Conservation (phyloP, 1,284 basidiomycete genomes). For the Ustilago vetiveriae region DNA sequence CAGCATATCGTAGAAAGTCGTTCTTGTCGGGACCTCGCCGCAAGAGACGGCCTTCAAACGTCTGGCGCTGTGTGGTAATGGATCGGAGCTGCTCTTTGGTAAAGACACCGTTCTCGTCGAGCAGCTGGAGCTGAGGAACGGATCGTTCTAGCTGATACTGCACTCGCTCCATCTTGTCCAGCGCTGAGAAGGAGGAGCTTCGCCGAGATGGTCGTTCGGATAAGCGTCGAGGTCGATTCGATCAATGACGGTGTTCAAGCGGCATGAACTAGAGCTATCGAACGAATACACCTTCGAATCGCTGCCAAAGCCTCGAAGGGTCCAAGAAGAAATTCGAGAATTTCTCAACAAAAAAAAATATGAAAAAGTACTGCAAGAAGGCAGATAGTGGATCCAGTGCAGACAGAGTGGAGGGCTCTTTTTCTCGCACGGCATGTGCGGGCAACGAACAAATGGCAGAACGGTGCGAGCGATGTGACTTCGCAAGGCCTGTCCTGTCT, state of each 20-base stretch:
- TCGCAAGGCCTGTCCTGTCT: too few species aligned
- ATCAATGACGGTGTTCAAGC: too few species aligned
- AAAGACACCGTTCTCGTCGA: slow-evolving; percentile 87
- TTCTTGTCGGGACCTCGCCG: slow-evolving; percentile 83
- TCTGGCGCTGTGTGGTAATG: slow-evolving; percentile 84
- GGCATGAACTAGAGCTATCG: too few species aligned
- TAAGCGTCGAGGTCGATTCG: too few species aligned
- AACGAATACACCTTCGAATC: background rate
- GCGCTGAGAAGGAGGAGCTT: too few species aligned
- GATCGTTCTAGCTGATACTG: slow-evolving; percentile 96
- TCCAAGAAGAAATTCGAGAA: background rate
- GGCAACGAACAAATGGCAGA: background rate
- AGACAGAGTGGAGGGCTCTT: background rate
- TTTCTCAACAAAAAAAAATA: background rate
- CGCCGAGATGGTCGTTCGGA: too few species aligned
- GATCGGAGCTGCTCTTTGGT: slow-evolving; percentile 76
- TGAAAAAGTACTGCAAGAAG: background rate
- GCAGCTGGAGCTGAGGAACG: slow-evolving; percentile 93
- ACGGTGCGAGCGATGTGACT: too few species aligned
- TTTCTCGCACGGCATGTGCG: slow-evolving; percentile 3
- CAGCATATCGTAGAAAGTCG: slow-evolving; percentile 89
- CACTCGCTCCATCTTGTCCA: slow-evolving; percentile 82
- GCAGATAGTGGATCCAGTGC: background rate
- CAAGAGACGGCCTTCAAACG: slow-evolving; percentile 83
- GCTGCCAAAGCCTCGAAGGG: background rate